Evolutionary conservation across 176 grass and related monocot species (phyloP), one percentile per base, ranked within the genome.

Genomic region (Eleusine coracana): DNA sequence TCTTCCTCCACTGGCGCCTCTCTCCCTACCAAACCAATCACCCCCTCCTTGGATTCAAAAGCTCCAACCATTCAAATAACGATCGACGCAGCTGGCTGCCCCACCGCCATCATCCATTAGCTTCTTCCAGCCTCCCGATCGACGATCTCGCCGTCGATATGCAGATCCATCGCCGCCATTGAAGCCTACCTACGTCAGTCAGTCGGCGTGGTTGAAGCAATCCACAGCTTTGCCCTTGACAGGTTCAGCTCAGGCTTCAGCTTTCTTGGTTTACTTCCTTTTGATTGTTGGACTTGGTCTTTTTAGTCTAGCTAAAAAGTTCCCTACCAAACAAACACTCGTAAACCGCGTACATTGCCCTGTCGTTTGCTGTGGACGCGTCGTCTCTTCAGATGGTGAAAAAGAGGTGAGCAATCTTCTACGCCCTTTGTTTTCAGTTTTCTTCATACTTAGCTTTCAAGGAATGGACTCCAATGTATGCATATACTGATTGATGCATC

Each of bases 61-160:
- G 44, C 78, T 20, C 76, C 76, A 7, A 3, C 44, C 79, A 80
- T 80, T 80, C 78, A 81, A 81, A 81, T 81, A 81, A 81, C 66
- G 58, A 16, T 51, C 63, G 5, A 49, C 18, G 78, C 78, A 80
- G 50, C 64, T 81, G 78, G 63, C 77, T 67, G 13, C 11, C 40
- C 49, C 66, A 15, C 65, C 40, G 28, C 29, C 63, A 66, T n/a
- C n/a, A n/a, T n/a, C n/a, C n/a, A n/a, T 62, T 20, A 5, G 4
- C 25, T 29, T 20, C 25, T 11, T 63, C 23, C 25, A 29, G 11
- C 60, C 10, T 29, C 23, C 18, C 54, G 20, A n/a, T 62, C 23
- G 59, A 12, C 25, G 59, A 5, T 62, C 23, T 62, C 23, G 59
- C 23, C 59, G 59, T 62, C 58, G 58, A 60, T 10, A 60, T 25